Percentiles rank a stretch among this genome's conserved stretches.
phyloP scores from a whole-genome alignment of 2,329 filamentous ascomycete species.

The Hymenoscyphus scutula region DNA sequence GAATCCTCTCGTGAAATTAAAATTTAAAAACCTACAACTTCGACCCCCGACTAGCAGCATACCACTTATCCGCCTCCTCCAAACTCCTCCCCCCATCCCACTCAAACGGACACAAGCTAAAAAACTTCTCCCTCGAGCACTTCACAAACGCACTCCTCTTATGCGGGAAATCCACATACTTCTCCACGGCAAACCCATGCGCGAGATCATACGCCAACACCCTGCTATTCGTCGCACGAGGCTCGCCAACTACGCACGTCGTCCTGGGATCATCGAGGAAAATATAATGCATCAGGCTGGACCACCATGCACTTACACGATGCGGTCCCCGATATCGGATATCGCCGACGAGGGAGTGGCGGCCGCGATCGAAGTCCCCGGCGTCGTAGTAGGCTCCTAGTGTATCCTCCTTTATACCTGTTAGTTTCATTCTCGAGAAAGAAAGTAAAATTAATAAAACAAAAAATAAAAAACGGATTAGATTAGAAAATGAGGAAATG shows the following conservation, averaged over 20 bases:
- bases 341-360: slow-evolving; percentile 59
- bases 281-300: slow-evolving; percentile 60
- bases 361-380: slow-evolving; percentile 55
- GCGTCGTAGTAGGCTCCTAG: slow-evolving; percentile 57
- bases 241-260: slow-evolving; percentile 62
- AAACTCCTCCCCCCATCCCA: slow-evolving; percentile 47
- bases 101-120: slow-evolving; percentile 46
- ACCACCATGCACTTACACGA: slow-evolving; percentile 61
- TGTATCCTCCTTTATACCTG: slow-evolving; percentile 50
- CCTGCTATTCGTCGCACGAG: slow-evolving; percentile 66
- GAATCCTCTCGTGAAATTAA: neutral
- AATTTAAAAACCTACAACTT: slow-evolving; percentile 4
- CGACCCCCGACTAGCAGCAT: slow-evolving; percentile 8
- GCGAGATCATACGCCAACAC: slow-evolving; percentile 49
- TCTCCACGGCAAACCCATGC: slow-evolving; percentile 35
- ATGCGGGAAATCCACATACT: slow-evolving; percentile 41
- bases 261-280: slow-evolving; percentile 62
- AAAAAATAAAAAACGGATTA: too few relatives aligned
- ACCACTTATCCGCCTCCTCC: slow-evolving; percentile 40
- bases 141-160: slow-evolving; percentile 40
- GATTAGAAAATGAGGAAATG: neutral
- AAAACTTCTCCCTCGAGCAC: slow-evolving; percentile 41
- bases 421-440: neutral
- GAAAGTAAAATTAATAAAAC: too few relatives aligned
- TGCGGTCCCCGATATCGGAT: slow-evolving; percentile 57